Percentiles rank a stretch among this genome's conserved stretches.
phyloP scores from a whole-genome alignment of 306 rosid species.

The Gastrolobium villosum region DNA sequence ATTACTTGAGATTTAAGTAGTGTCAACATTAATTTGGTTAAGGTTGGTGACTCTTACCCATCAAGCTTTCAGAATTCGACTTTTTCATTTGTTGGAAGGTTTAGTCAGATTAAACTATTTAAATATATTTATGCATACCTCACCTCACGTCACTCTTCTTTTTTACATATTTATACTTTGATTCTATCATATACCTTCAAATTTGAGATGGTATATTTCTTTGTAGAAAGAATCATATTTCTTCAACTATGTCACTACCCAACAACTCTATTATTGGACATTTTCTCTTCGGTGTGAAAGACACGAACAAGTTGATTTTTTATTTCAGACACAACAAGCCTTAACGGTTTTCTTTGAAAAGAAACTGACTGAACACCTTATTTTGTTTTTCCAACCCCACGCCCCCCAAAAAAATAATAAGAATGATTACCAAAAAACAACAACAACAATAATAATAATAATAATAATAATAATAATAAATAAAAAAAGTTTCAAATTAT shows the following conservation, averaged over 20 bases:
- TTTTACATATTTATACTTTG: too few relatives aligned
- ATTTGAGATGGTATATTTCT: too few relatives aligned
- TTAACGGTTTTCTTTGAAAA: conserved; percentile 7
- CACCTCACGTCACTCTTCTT: too few relatives aligned
- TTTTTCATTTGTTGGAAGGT: background rate
- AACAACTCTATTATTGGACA: background rate
- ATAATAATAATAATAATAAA: too few relatives aligned
- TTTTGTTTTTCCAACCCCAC: too few relatives aligned
- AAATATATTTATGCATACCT: too few relatives aligned
- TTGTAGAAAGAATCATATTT: too few relatives aligned
- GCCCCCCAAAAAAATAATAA: too few relatives aligned
- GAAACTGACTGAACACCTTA: background rate
- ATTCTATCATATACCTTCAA: too few relatives aligned
- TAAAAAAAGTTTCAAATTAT: background rate
- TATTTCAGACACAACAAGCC: background rate
- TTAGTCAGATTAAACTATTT: background rate
- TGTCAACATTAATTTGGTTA: conserved; percentile 30
- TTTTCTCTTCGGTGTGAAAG: conserved; percentile 4
- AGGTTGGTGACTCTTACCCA: conserved; percentile 36
- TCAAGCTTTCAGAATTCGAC: background rate
- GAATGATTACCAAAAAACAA: too few relatives aligned
- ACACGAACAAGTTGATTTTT: background rate
- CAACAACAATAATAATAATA: too few relatives aligned
- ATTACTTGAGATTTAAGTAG: conserved; percentile 32
- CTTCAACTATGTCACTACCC: background rate